Percentiles rank a stretch among this genome's conserved stretches.
phyloP scores from a whole-genome alignment of 164 flowering plant species.

The Brasenia schreberi region DNA sequence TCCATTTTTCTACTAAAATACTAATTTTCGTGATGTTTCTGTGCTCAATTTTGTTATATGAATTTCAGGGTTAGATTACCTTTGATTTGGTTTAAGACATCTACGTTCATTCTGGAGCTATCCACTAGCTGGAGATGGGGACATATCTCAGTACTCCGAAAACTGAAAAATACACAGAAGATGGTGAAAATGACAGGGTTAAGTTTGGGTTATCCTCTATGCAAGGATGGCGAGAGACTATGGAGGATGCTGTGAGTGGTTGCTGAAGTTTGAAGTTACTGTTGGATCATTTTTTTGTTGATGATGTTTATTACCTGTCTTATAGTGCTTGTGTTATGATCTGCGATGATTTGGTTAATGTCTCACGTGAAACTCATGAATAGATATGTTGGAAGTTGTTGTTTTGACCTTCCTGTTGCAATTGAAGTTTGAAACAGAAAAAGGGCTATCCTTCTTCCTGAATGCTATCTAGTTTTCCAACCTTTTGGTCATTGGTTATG shows the following conservation, averaged over 20 bases:
- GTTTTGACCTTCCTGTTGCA: no score
- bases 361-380: no score
- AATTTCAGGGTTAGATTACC: background rate
- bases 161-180: conserved; percentile 69
- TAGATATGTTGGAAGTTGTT: no score
- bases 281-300: background rate
- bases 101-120: background rate
- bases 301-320: background rate
- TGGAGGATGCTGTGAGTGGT: conserved; percentile 87
- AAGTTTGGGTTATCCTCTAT: conserved; percentile 67
- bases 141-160: conserved; percentile 68
- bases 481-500: no score
- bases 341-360: no score
- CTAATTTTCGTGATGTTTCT: background rate
- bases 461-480: no score
- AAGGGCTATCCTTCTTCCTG: no score
- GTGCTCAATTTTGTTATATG: no score
- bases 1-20: background rate
- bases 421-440: no score
- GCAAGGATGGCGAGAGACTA: conserved; percentile 86
- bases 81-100: background rate
- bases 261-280: no score
- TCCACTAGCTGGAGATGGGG: conserved; percentile 37
- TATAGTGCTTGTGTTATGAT: background rate
- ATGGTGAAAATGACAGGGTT: conserved; percentile 46